These are phyloP conservation scores for Thelephora ganbajun DNA, from an alignment of 768 basidiomycete species.

Conservation along the genomic window DNA sequence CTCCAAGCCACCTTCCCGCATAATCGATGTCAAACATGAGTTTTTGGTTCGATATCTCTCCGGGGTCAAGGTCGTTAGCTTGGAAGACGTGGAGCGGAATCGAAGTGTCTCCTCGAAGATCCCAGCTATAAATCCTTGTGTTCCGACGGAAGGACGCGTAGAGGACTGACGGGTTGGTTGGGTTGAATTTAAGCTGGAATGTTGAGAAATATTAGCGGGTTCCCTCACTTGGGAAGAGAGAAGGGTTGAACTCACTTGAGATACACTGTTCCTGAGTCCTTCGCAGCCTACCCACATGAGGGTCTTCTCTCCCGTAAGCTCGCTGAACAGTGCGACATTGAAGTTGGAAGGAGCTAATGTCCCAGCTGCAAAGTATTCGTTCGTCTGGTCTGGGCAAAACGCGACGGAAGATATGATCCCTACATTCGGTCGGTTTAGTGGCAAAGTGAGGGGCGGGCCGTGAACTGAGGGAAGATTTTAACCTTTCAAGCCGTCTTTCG, in stretches of 20 bases:
- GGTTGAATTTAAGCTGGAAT: conserved; percentile 64
- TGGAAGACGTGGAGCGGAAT: conserved; percentile 25
- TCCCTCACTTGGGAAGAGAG: background rate
- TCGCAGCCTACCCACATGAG: conserved; percentile 54
- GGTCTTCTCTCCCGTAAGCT: conserved; percentile 37
- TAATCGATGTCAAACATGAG: conserved; percentile 66
- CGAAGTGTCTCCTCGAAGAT: conserved; percentile 47
- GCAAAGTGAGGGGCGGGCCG: background rate
- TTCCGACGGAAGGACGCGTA: conserved; percentile 68
- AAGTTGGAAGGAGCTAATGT: conserved; percentile 38
- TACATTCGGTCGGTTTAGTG: conserved; percentile 17
- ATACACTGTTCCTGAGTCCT: conserved; percentile 28
- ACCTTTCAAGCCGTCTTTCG: conserved; percentile 84
- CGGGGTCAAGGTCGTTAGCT: conserved; percentile 1
- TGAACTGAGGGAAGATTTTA: conserved; percentile 1
- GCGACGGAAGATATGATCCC: conserved; percentile 81
- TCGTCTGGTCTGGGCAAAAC: conserved; percentile 46
- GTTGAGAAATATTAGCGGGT: conserved; percentile 4
- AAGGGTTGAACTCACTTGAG: conserved; percentile 29
- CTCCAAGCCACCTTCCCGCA: conserved; percentile 45
- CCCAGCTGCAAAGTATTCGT: conserved; percentile 68
- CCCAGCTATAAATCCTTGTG: conserved; percentile 61
- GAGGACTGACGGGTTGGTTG: conserved; percentile 50
- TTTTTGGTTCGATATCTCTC: conserved; percentile 53
- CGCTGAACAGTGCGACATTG: conserved; percentile 57